phyloP scores from a whole-genome alignment of 1,139 yeast genomes.

The Taiozyma sp. region DNA sequence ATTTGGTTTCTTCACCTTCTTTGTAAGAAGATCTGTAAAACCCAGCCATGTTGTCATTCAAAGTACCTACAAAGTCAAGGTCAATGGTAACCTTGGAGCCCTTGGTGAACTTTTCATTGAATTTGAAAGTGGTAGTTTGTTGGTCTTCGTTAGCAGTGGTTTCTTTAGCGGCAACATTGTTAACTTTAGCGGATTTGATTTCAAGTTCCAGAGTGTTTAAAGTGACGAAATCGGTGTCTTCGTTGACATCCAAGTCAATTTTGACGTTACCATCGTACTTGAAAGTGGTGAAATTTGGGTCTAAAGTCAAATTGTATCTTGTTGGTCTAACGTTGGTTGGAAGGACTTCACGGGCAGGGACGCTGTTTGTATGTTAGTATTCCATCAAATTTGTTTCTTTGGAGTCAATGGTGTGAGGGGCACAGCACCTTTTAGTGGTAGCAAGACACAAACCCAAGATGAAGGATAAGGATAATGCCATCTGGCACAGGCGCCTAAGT shows the following conservation, averaged over 20 bases:
- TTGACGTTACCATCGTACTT: constrained; percentile 62
- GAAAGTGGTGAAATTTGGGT: constrained; percentile 68
- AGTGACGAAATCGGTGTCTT: constrained; percentile 43
- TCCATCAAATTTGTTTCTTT: not conserved
- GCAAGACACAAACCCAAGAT: not conserved
- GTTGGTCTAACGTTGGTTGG: constrained; percentile 69
- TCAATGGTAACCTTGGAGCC: constrained; percentile 42
- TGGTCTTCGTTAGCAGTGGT: constrained; percentile 43
- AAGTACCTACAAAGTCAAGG: constrained; percentile 60
- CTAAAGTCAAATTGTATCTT: constrained; percentile 65
- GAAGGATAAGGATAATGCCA: not conserved
- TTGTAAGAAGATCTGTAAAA: constrained; percentile 72
- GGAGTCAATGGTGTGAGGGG: not conserved
- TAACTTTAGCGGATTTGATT: constrained; percentile 46
- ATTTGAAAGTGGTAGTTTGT: constrained; percentile 61
- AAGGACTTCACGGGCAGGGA: constrained; percentile 49
- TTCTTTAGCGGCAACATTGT: constrained; percentile 26
- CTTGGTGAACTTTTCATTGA: constrained; percentile 41
- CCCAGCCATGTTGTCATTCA: constrained; percentile 82
- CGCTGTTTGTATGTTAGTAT: constrained; percentile 15
- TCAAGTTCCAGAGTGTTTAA: constrained; percentile 60
- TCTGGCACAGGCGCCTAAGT: not conserved
- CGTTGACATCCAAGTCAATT: constrained; percentile 59
- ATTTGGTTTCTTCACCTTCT: constrained; percentile 52
- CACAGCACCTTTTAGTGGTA: not conserved